Conservation (phyloP, 148 eudicot species). For the Tetragonia tetragonoides region DNA sequence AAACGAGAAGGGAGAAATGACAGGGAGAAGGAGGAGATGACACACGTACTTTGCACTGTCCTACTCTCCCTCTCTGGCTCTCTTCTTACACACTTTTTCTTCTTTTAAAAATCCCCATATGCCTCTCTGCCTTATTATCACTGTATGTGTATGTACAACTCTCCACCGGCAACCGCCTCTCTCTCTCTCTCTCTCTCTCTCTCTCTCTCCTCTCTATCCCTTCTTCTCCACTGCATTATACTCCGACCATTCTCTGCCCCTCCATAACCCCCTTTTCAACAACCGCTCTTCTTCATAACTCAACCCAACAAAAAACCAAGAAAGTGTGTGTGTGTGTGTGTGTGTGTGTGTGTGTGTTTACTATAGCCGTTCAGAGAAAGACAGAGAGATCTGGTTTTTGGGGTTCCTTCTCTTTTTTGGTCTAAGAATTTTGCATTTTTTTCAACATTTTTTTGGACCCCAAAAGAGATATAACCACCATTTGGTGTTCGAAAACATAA, state of each 20-base stretch:
- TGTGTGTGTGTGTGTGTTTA: too few species aligned
- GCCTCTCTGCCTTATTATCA: neutral
- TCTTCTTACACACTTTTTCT: neutral
- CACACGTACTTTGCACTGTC: conserved; percentile 17
- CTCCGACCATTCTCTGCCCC: neutral
- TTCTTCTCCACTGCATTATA: neutral
- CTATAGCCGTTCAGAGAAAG: neutral
- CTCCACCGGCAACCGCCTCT: conserved; percentile 15
- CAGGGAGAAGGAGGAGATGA: conserved; percentile 1
- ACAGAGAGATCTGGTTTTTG: neutral
- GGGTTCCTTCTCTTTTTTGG: neutral
- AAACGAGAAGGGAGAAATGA: neutral
- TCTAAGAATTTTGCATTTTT: too few species aligned
- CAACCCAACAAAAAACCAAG: neutral
- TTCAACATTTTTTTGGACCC: too few species aligned
- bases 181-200: conserved; percentile 1
- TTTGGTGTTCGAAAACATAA: too few species aligned
- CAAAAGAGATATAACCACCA: too few species aligned
- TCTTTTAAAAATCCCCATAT: neutral
- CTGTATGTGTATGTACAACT: too few species aligned
- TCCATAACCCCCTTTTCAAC: neutral
- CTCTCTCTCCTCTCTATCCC: too few species aligned
- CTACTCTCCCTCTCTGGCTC: neutral
- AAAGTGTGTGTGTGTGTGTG: too few species aligned
- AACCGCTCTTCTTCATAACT: neutral